Percentiles rank a stretch among this genome's conserved stretches.
These are phyloP conservation scores for Clavariopsis aquatica DNA, from an alignment of 495 filamentous ascomycete species.

Conservation along the genomic window DNA sequence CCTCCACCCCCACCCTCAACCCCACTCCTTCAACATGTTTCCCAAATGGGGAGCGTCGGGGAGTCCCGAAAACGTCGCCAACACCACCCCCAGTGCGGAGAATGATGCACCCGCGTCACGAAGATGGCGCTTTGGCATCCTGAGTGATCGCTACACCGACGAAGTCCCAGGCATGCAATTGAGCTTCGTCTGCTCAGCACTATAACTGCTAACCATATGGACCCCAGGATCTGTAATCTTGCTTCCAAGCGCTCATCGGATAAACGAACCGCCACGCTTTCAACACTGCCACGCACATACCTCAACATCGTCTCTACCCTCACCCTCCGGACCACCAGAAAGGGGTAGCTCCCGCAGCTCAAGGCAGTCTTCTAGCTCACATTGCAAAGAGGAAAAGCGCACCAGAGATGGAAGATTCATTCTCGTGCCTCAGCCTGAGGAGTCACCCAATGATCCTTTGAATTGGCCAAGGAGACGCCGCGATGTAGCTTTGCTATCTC, in stretches of 20 bases:
- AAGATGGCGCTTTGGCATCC: constrained; percentile 13
- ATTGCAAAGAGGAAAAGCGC: constrained; percentile 61
- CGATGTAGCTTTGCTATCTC: constrained; percentile 75
- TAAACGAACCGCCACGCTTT: constrained; percentile 81
- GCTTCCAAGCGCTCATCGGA: constrained; percentile 61
- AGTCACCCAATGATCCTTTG: constrained; percentile 84
- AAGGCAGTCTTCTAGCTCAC: constrained; percentile 31
- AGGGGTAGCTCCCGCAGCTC: constrained; percentile 33
- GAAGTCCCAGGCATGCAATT: constrained; percentile 76
- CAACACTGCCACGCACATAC: constrained; percentile 72
- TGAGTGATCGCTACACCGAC: constrained; percentile 68
- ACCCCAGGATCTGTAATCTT: constrained; percentile 75
- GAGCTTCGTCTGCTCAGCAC: neutral
- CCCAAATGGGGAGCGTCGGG: neutral
- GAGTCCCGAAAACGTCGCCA: neutral
- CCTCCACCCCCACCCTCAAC: neutral
- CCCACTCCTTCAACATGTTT: neutral
- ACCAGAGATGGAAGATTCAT: constrained; percentile 84
- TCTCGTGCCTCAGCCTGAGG: constrained; percentile 88
- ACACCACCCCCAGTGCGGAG: neutral
- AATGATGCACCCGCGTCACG: neutral
- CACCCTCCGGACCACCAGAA: constrained; percentile 54
- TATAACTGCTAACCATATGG: neutral
- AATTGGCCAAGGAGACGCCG: constrained; percentile 89
- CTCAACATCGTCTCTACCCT: constrained; percentile 72